Conservation (phyloP, 371 early-diverging fungal species). For the Chytridiales sp. region DNA sequence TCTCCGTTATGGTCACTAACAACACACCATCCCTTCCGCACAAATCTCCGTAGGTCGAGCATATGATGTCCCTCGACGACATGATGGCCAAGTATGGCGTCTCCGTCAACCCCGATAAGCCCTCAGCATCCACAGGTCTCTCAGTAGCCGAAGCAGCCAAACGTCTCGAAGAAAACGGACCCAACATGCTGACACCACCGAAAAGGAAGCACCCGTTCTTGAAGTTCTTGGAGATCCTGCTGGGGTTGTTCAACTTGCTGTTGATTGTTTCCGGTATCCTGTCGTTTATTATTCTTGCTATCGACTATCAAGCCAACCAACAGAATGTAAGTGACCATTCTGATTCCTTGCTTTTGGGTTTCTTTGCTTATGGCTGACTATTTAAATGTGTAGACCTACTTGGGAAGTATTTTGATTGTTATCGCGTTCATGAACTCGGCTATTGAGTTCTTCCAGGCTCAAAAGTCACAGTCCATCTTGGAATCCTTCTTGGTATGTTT, state of each 20-base stretch:
- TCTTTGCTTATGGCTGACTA: not conserved
- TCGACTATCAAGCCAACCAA: conserved; percentile 68
- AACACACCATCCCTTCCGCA: too few relatives aligned
- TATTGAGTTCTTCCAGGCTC: conserved; percentile 89
- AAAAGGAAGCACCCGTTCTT: conserved; percentile 71
- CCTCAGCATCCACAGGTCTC: conserved; percentile 73
- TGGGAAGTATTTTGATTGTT: conserved; percentile 82
- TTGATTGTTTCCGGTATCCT: conserved; percentile 80
- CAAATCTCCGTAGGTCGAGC: conserved; percentile 67
- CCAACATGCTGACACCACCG: conserved; percentile 84
- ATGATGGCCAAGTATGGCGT: conserved; percentile 61
- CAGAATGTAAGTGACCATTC: conserved; percentile 60
- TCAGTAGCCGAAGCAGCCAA: conserved; percentile 58
- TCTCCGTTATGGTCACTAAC: too few relatives aligned
- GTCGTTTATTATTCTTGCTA: conserved; percentile 71
- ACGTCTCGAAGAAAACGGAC: conserved; percentile 69
- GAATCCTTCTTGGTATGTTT: conserved; percentile 76
- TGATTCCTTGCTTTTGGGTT: conserved; percentile 1
- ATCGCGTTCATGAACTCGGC: conserved; percentile 88
- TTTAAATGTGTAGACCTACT: conserved; percentile 62
- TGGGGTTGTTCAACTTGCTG: conserved; percentile 80
- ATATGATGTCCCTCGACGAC: conserved; percentile 68
- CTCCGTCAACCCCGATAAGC: conserved; percentile 54
- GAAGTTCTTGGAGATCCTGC: conserved; percentile 70
- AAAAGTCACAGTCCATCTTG: conserved; percentile 79